Percentiles rank a stretch among this genome's conserved stretches.
phyloP scores from a whole-genome alignment of 768 basidiomycete genomes.

The Psilocybe sp. region DNA sequence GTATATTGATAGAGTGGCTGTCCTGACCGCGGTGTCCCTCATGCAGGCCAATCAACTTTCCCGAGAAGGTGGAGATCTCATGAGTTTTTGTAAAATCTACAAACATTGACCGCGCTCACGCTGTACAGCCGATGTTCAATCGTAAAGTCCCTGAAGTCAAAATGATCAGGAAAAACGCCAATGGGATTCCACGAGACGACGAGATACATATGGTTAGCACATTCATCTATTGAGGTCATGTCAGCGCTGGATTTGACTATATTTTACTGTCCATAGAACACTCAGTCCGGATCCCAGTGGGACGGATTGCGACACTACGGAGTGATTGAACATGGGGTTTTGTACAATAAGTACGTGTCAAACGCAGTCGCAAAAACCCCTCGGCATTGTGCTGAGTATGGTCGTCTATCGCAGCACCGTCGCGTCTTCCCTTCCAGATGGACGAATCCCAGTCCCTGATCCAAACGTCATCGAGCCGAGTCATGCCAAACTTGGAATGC shows the following conservation, averaged over 20 bases:
- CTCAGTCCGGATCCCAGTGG: conserved; percentile 72
- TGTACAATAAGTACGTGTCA: conserved; percentile 55
- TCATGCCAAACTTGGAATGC: conserved; percentile 57
- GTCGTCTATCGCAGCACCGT: conserved; percentile 18
- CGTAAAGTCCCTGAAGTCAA: conserved; percentile 52
- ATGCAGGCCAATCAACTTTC: conserved; percentile 64
- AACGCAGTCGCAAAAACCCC: background rate
- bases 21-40: background rate
- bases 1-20: background rate
- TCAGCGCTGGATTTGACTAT: background rate
- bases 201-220: conserved; percentile 53
- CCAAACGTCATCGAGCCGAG: conserved; percentile 46
- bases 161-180: conserved; percentile 26
- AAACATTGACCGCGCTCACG: background rate
- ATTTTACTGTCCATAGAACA: conserved; percentile 43
- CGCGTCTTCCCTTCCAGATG: conserved; percentile 37
- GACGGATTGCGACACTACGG: conserved; percentile 65
- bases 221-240: background rate
- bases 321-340: conserved; percentile 47
- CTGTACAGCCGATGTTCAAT: conserved; percentile 49
- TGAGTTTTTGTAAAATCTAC: background rate
- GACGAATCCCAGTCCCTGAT: conserved; percentile 44
- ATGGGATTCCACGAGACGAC: conserved; percentile 40
- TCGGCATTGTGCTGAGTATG: background rate
- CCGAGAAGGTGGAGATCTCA: conserved; percentile 43